Evolutionary conservation across 2,329 filamentous ascomycete species (phyloP), one percentile per base, ranked within the genome.

Genomic region (Ophiognomonia clavigignenti-juglandacearum): DNA sequence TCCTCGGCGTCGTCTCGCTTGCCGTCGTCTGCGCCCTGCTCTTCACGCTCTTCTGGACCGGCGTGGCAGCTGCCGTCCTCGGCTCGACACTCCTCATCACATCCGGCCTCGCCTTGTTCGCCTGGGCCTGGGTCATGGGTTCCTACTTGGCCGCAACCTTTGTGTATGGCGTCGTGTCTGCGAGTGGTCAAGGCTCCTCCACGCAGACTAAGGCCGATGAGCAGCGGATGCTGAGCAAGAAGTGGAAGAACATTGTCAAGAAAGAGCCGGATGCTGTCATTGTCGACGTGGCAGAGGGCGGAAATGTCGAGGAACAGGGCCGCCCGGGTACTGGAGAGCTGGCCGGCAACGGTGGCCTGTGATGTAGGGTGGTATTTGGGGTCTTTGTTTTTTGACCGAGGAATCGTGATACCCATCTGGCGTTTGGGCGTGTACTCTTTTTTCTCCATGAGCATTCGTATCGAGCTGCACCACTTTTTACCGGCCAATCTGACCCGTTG

Each of bases 11-110:
- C 50, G 65, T 83, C 53, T 63, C 82, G 52, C 76, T 88, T 61
- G 77, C 83, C 14, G 60, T 86, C 34, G 66, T 82, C 35, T 73
- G 74, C 24, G 83, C 82, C 11, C 58, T 87, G 32, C 57, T 82
- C 47, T 87, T 88, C 68, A 77, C 78, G 1, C 72, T 86, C 39
- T 82, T 86, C 68, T 84, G 81, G 71, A 74, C 82, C 44, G 79
- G 82, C 42, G 63, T 88, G 37, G 85, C 83, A 3, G 68, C 86
- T 10, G 61, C 88, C 39, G 61, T 91, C 34, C 73, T 93, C 14
- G 66, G 88, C 0, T 86, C 86, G 2, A 77, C 81, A 1, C 67
- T 92, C 31, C 77, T 87, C 62, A 63, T 88, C 52, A 83, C 84
- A 3, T 80, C 76, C 11, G 74, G 74, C 39, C 63, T 82, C 19